Percentiles rank a stretch among this genome's conserved stretches.
Evolutionary conservation across 805 yeast species (phyloP).

Genomic region (Cephaloascus albidus): DNA sequence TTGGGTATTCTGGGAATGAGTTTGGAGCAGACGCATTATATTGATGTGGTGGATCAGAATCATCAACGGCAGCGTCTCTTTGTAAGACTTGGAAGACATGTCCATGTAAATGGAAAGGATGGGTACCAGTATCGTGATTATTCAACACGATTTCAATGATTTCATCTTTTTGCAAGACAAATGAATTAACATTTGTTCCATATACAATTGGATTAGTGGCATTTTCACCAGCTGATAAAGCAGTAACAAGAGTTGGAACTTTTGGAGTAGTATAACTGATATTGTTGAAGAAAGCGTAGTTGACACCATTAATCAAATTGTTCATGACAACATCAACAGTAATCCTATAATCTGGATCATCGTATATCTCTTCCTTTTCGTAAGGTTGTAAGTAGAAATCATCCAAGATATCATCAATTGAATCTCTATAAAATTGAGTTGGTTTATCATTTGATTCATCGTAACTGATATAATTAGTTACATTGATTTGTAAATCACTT

Average conservation of each 20-base stretch:
- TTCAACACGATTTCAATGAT: conserved; percentile 76
- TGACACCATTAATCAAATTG: conserved; percentile 76
- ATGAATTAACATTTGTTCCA: conserved; percentile 76
- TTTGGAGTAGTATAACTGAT: conserved; percentile 69
- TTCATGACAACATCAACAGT: conserved; percentile 76
- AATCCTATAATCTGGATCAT: conserved; percentile 61
- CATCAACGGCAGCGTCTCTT: conserved; percentile 55
- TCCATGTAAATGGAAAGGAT: conserved; percentile 98
- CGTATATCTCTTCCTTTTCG: conserved; percentile 31
- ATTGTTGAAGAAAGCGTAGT: conserved; percentile 95
- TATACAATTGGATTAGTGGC: conserved; percentile 46
- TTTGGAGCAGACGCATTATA: conserved; percentile 44
- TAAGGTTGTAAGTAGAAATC: conserved; percentile 25
- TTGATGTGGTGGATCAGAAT: conserved; percentile 40
- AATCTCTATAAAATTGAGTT: conserved; percentile 25
- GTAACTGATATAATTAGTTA: conserved; percentile 69
- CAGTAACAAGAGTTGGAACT: conserved; percentile 81
- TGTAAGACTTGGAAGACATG: conserved; percentile 77
- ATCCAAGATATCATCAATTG: conserved; percentile 34
- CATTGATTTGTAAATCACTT: conserved; percentile 52
- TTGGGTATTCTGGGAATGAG: conserved; percentile 64
- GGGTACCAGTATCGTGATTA: conserved; percentile 84
- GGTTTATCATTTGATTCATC: conserved; percentile 31
- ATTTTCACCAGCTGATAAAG: conserved; percentile 57
- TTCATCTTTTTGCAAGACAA: conserved; percentile 57